phyloP scores from a whole-genome alignment of 2,329 filamentous ascomycete species.

The Microcera coccophila region DNA sequence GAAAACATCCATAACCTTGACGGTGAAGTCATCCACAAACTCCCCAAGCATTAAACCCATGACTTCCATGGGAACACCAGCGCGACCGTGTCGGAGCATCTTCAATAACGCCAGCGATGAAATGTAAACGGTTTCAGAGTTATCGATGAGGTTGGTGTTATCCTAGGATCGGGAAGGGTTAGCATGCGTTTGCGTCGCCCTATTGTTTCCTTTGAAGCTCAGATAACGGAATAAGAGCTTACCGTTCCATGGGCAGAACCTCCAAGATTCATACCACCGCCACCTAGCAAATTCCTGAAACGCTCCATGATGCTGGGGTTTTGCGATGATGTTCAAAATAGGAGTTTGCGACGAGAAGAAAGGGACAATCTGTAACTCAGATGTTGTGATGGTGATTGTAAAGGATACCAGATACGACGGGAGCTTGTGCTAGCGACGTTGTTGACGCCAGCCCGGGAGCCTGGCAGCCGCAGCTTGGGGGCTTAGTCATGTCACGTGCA shows the following conservation, averaged over 20 bases:
- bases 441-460: constrained; percentile 36
- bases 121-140: constrained; percentile 99
- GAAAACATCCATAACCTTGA: constrained; percentile 96
- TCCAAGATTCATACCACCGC: constrained; percentile 65
- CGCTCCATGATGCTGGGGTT: constrained; percentile 67
- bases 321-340: constrained; percentile 4
- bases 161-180: constrained; percentile 54
- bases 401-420: constrained; percentile 17
- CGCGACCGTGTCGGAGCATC: constrained; percentile 96
- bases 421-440: constrained; percentile 23
- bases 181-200: constrained; percentile 6
- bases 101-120: constrained; percentile 95
- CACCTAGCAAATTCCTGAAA: constrained; percentile 82
- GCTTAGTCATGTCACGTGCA: constrained; percentile 30
- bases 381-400: constrained; percentile 11
- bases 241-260: constrained; percentile 41
- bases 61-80: constrained; percentile 98
- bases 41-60: constrained; percentile 99
- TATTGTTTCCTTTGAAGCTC: constrained; percentile 8
- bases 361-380: constrained; percentile 3
- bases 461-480: constrained; percentile 27
- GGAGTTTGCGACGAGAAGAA: not conserved
- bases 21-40: constrained; percentile 98
- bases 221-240: constrained; percentile 23
- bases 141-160: constrained; percentile 88